phyloP scores from a whole-genome alignment of 495 filamentous ascomycete genomes.

The Xylaria telfairii region DNA sequence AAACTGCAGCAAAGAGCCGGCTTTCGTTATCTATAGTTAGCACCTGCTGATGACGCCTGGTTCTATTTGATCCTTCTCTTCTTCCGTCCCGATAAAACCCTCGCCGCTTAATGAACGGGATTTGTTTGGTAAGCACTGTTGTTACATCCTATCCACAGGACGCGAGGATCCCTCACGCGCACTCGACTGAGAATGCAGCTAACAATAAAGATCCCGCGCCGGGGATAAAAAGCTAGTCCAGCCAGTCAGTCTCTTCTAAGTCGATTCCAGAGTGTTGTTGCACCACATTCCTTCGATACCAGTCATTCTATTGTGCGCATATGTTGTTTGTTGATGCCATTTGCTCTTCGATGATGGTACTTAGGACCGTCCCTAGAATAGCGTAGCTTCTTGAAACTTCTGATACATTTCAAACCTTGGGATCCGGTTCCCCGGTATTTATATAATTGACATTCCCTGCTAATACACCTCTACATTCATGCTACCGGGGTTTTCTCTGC shows the following conservation, averaged over 20 bases:
- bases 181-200: neutral
- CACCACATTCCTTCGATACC: too few species aligned
- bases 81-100: neutral
- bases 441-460: neutral
- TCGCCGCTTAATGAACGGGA: neutral
- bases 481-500: neutral
- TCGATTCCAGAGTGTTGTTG: neutral
- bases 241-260: neutral
- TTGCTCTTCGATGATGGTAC: neutral
- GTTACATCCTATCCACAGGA: neutral
- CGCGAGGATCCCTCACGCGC: neutral
- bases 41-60: neutral
- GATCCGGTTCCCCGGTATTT: neutral
- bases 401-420: neutral
- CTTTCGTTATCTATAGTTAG: slow-evolving; percentile 8
- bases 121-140: neutral
- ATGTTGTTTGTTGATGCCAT: neutral
- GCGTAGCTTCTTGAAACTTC: neutral
- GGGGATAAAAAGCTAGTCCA: neutral
- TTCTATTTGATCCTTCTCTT: neutral
- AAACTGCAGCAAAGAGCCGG: slow-evolving; percentile 16
- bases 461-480: neutral
- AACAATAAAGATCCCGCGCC: neutral
- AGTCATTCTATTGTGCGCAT: neutral
- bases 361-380: neutral